Evolutionary conservation across 108 stramenopile genomes (phyloP), one percentile per base, ranked within the genome.

Genomic region (Cyclotella sp.): DNA sequence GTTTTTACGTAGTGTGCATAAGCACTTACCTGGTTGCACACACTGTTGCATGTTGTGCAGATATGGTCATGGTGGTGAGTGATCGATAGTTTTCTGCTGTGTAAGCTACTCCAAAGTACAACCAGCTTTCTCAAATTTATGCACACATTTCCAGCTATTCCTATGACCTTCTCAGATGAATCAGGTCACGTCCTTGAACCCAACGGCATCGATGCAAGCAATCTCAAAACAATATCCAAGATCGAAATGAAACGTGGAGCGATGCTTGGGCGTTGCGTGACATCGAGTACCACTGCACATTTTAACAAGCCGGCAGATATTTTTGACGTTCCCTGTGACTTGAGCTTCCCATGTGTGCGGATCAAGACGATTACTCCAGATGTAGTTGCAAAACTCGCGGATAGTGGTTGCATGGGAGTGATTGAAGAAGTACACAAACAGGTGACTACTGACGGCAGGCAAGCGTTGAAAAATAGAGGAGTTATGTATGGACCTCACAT

Each of bases 231-330:
- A 42, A 92, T 99, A 62, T 84, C 88, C 47, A 92, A 95, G 70
- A 97, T 98, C 85, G 98, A 98, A 92, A 70, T 71, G 28, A 97
- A 98, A 65, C 88, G 97, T 44, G 97, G 98, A 53, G 98, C 97
- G 29, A 82, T 91, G 81, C 80, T 97, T 24, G 93, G 93, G 34
- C 83, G 95, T 26, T 97, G 96, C 72, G 93, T 96, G 68, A 93
- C 95, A 69, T 81, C 89, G 21, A 93, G 87, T 42, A 92, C 94
- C 13, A 92, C 91, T 24, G 95, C 93, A n/a, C 75, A 91, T 78
- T 97, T 93, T 87, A 94, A 95, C 61, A 80, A 93, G 29, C 91
- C 93, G 15, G 85, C 86, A 52, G 68, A 78, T 70, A 72, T 95
- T 15, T 92, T 91, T 65, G 90, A 93, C 64, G 91, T 96, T 63